phyloP scores from a whole-genome alignment of 1,139 yeast species.

The Yamadazyma triangularis region DNA sequence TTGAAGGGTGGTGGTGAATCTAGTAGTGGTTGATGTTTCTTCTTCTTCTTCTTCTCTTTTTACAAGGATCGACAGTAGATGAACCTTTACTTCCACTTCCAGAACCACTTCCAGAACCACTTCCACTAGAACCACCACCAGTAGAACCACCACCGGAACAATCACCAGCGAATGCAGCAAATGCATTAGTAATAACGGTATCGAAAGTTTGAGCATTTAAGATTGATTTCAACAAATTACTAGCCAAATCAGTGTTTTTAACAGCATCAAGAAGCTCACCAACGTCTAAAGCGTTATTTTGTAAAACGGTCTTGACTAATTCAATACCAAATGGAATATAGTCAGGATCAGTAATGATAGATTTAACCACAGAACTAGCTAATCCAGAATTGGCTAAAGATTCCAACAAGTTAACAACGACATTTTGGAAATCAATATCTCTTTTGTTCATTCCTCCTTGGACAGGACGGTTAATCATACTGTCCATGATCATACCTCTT shows the following conservation, averaged over 20 bases:
- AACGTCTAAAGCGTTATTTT: slow-evolving; percentile 26
- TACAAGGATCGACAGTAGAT: slow-evolving; percentile 22
- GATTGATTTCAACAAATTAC: slow-evolving; percentile 32
- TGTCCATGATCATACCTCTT: slow-evolving; percentile 11
- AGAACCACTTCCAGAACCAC: slow-evolving; percentile 8
- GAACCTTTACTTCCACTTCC: slow-evolving; percentile 11
- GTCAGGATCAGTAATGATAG: slow-evolving; percentile 34
- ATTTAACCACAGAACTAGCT: slow-evolving; percentile 37
- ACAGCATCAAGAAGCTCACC: slow-evolving; percentile 29
- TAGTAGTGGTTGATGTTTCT: slow-evolving; percentile 25
- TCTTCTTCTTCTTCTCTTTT: slow-evolving; percentile 36
- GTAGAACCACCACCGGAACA: slow-evolving; percentile 19
- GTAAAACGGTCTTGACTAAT: slow-evolving; percentile 29
- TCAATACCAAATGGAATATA: slow-evolving; percentile 36
- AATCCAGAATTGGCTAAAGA: slow-evolving; percentile 41
- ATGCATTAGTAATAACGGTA: slow-evolving; percentile 37
- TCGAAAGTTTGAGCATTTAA: slow-evolving; percentile 30
- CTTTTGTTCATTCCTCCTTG: slow-evolving; percentile 11
- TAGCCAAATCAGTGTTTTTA: slow-evolving; percentile 32
- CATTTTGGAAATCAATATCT: slow-evolving; percentile 20
- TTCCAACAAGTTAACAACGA: slow-evolving; percentile 36
- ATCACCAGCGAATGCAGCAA: slow-evolving; percentile 40
- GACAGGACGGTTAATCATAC: slow-evolving; percentile 1
- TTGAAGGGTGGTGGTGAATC: no score
- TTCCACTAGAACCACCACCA: slow-evolving; percentile 8